Evolutionary conservation across 805 yeast species (phyloP), one percentile per base, ranked within the genome.

Genomic region (Brettanomyces nanus): DNA sequence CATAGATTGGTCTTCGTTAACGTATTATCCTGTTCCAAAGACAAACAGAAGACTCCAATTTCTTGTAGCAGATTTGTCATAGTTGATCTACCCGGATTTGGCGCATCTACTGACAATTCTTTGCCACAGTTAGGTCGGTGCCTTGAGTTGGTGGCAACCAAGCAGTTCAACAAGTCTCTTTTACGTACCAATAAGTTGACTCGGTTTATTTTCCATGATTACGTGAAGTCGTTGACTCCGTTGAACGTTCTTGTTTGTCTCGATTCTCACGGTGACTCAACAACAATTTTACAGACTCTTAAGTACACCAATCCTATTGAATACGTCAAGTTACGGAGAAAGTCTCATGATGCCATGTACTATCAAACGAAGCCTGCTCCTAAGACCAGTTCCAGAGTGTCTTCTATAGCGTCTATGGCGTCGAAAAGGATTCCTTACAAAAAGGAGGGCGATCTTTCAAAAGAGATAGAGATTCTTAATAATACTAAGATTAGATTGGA

Each of bases 61-160:
- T 11, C 7, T 9, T 10, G 14, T 6, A 20, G 26, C 73, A 14
- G 63, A 69, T 35, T 74, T 20, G 67, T 72, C 0, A 51, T 75
- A 30, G 72, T 71, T 0, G 79, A 75, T 45, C 47, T 75, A 15
- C 76, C 78, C 2, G 58, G 78, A 1, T 61, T 73, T 6, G 78
- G 74, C 50, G 59, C 7, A 10, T 62, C 66, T 36, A 69, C 73
- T 15, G 73, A 73, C 46, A 63, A 63, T 30, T 68, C 75, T 7
- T 53, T 72, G 36, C 65, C 73, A 42, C 69, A 71, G 40, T 53
- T 75, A 7, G 77, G 78, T 5, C 64, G 73, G 38, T 65, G 74
- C 33, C 49, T 75, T 11, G 62, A 65, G 31, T 48, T 65, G 38
- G 65, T 69, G 50, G 56, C 58, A 33, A 54, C 61, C 13, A 54